Base-by-base conservation (phyloP, 257 asterid species). In the Solanum verrucosum region DNA sequence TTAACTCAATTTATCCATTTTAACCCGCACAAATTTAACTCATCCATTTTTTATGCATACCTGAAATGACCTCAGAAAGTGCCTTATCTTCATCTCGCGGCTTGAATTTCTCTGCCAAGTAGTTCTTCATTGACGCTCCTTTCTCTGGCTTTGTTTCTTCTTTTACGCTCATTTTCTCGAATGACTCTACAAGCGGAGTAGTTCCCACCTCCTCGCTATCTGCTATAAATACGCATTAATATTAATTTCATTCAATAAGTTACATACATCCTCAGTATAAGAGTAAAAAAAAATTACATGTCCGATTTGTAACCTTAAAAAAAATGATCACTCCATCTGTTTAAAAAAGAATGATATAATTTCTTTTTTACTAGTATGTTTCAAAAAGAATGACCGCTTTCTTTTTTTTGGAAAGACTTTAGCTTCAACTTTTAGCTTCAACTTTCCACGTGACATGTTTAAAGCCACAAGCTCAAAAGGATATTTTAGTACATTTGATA, bases 61-160 rank as follows among this genome's bases (percentile, higher is more conserved):
- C 78, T 0, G 93, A 87, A 44, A 96, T 95, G 56, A 84, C 90
- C 63, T 93, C 91, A 0, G 99, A 96, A 2, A 96, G 86, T 5
- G 95, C 98, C 89, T 91, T 94, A 29, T 95, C 99, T 44, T 96
- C 99, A 1, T 96, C 98, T 0, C 95, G 91, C 0, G 98, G 98
- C 87, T 90, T 91, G 5, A 95, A 85, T 85, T 93, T 95, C 88
- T 91, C 95, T 0, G 90, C 93, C 84, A 90, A 59, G 85, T 92
- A 94, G 38, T 88, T 92, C 89, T 86, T 96, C 87, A 94, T 90
- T 1, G 98, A 92, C 40, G 87, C 92, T 1, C 95, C 96, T 90
- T 88, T 93, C 27, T 33, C 78, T 59, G 81, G 2, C 31, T 23
- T 44, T 9, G 86, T 40, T 13, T 29, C 73, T 13, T 90, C 95